Evolutionary conservation across 2,329 filamentous ascomycete genomes (phyloP).

Genomic region (Aspergillus quadricinctus): DNA sequence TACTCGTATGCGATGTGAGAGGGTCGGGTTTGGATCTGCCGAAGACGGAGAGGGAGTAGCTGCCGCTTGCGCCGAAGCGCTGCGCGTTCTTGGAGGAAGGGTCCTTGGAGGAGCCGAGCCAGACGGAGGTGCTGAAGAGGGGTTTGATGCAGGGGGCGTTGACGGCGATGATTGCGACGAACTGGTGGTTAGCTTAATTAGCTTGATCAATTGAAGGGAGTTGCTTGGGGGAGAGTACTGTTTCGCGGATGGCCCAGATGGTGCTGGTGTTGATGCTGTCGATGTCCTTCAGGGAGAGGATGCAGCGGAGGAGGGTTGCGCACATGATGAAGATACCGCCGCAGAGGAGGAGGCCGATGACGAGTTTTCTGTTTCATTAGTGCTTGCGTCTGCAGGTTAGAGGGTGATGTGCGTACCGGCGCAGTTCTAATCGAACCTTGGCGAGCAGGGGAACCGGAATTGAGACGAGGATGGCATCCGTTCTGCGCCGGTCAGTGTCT

Average conservation of each 20-base stretch:
- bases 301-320: conserved; percentile 41
- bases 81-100: conserved; percentile 1
- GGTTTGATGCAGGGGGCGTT: conserved; percentile 43
- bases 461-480: conserved; percentile 16
- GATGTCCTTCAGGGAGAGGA: conserved; percentile 35
- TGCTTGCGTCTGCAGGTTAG: background rate
- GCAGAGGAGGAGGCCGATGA: conserved; percentile 39
- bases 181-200: conserved; percentile 25
- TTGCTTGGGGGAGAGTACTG: conserved; percentile 19
- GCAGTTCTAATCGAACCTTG: conserved; percentile 36
- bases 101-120: conserved; percentile 11
- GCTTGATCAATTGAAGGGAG: background rate
- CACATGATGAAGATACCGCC: conserved; percentile 44
- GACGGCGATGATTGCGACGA: conserved; percentile 43
- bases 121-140: conserved; percentile 29
- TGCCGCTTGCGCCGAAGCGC: conserved; percentile 1
- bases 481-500: background rate
- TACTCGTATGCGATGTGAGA: background rate
- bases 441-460: conserved; percentile 42
- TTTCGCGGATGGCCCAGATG: conserved; percentile 45
- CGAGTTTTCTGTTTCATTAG: conserved; percentile 27
- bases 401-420: conserved; percentile 15
- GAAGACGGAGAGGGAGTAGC: conserved; percentile 7
- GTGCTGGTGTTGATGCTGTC: conserved; percentile 37
- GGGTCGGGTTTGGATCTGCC: conserved; percentile 7